Base-by-base conservation (phyloP, 345 rosid genomes). In the Iberis pinnata region DNA sequence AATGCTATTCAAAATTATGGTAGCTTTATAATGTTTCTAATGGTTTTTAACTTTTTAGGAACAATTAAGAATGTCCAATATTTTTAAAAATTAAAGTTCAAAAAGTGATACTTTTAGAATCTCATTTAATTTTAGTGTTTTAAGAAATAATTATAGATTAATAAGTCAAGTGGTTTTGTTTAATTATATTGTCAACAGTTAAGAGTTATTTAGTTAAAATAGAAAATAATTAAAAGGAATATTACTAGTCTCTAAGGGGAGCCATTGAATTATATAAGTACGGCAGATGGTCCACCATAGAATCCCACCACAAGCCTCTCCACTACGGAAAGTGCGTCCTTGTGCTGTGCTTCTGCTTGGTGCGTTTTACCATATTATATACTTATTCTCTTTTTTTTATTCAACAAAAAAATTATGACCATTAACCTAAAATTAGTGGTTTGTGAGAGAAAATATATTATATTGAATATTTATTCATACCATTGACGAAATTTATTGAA, bases 321-420 rank as follows among this genome's bases (percentile, higher is more conserved):
- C 70, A 65, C 64, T 65, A 65, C 16, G 63, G 47, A 49, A 49
- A 57, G 64, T 65, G 70, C 64, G 41, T 58, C 15, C 53, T 56
- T 57, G 33, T 56, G 70, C 52, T 56, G 63, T 49, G 58, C 29
- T 29, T 3, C n/a, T n/a, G n/a, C n/a, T 22, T 22, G 6, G 6
- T 39, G 31, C 27, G n/a, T n/a, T n/a, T 56, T 48, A 35, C n/a
- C 45, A 40, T 56, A 16, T 24, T 64, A n/a, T 53, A 26, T 44
- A 25, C 17, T 19, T 17, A 52, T 1, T 52, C 18, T 6, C n/a
- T n/a, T n/a, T 52, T 61, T 51, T 25, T 36, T 24, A 53, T 44
- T 18, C 32, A 18, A 33, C 18, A 43, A 12, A 15, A n/a, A 61
- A 3, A 11, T 51, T 32, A 35, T 24, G 16, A 61, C 53, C 67